These are phyloP conservation scores for Podaxis sp. DNA, from an alignment of 768 basidiomycete species.

Conservation along the genomic window DNA sequence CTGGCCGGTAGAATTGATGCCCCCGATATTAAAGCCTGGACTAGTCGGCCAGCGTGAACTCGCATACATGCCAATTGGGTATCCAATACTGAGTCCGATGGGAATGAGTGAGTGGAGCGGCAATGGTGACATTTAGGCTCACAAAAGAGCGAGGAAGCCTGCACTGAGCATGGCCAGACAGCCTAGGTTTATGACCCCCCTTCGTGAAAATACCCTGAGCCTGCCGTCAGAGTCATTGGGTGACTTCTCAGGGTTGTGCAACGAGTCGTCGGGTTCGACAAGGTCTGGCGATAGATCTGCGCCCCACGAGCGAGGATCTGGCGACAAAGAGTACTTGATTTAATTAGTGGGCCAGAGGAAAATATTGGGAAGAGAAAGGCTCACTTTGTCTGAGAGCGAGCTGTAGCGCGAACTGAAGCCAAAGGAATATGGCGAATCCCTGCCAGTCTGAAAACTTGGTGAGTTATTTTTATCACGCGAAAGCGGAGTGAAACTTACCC, in stretches of 20 bases:
- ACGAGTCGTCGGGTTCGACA: constrained; percentile 67
- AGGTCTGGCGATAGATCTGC: constrained; percentile 53
- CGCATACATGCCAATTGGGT: constrained; percentile 41
- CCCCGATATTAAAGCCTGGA: constrained; percentile 42
- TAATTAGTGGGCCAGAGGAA: constrained; percentile 1
- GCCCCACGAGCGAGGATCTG: constrained; percentile 70
- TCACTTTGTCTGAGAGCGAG: constrained; percentile 47
- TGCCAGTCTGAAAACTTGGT: constrained; percentile 25
- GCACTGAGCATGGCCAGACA: constrained; percentile 59
- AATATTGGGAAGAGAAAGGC: background rate
- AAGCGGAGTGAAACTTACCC: constrained; percentile 27
- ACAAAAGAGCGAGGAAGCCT: constrained; percentile 60
- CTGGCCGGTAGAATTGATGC: constrained; percentile 71
- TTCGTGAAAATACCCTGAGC: constrained; percentile 45
- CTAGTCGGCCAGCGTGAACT: constrained; percentile 20
- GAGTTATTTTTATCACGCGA: background rate
- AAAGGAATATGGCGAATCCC: constrained; percentile 46
- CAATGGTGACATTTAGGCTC: constrained; percentile 24
- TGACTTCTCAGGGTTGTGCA: constrained; percentile 62
- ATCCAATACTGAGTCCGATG: constrained; percentile 38
- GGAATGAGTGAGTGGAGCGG: background rate
- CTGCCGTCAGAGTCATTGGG: constrained; percentile 29
- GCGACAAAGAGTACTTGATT: constrained; percentile 58
- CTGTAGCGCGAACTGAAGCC: constrained; percentile 40
- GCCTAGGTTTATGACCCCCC: constrained; percentile 73